Evolutionary conservation across 345 rosid species (phyloP).

Genomic region (Lagerstroemia speciosa): DNA sequence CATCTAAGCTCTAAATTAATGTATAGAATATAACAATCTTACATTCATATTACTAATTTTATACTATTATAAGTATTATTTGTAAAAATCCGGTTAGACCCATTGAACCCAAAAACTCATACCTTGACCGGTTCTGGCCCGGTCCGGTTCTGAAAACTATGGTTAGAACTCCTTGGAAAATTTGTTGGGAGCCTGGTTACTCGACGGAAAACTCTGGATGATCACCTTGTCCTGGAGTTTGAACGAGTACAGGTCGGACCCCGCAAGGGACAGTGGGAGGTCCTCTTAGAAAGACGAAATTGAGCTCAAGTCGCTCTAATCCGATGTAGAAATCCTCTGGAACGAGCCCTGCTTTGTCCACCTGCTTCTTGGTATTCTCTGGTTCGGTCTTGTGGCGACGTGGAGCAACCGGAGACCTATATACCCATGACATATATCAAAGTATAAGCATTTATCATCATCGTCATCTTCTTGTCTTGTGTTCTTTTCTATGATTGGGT

Average conservation of each 20-base stretch:
- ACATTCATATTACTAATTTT: too few species aligned
- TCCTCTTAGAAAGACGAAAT: slow-evolving; percentile 46
- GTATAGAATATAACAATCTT: too few species aligned
- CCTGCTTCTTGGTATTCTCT: slow-evolving; percentile 21
- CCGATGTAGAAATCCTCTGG: slow-evolving; percentile 43
- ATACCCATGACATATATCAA: slow-evolving; percentile 32
- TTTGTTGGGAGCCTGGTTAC: too few species aligned
- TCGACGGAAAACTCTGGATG: slow-evolving; percentile 64
- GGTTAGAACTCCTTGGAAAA: too few species aligned
- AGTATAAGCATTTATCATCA: not conserved
- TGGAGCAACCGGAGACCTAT: slow-evolving; percentile 30
- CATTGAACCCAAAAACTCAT: too few species aligned
- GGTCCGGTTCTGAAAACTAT: too few species aligned
- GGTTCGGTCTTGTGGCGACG: slow-evolving; percentile 28
- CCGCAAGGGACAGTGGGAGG: slow-evolving; percentile 65
- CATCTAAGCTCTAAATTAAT: too few species aligned
- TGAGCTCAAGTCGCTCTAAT: slow-evolving; percentile 65
- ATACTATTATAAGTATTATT: too few species aligned
- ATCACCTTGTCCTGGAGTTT: slow-evolving; percentile 56
- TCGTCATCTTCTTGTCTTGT: not conserved
- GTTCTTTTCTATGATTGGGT: not conserved
- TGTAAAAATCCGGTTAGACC: too few species aligned
- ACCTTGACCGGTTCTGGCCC: too few species aligned
- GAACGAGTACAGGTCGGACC: slow-evolving; percentile 59
- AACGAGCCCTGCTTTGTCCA: slow-evolving; percentile 43